Evolutionary conservation across 352 stramenopile species (phyloP).

Genomic region (Pythium oligandrum): DNA sequence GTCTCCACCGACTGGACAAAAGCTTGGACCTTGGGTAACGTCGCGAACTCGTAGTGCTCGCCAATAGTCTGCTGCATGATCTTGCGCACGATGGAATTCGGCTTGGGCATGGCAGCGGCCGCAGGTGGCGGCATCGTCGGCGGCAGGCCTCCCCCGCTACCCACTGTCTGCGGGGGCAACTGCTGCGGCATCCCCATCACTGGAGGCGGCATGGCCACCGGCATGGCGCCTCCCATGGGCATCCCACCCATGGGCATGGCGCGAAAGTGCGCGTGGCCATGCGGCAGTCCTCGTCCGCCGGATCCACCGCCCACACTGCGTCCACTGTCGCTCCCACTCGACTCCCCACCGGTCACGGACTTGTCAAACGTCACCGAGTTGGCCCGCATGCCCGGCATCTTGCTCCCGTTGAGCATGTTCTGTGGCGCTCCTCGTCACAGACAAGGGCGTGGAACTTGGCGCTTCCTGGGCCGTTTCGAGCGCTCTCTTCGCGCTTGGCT

Average conservation of each 20-base stretch:
- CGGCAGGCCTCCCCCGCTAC: slow-evolving; percentile 1
- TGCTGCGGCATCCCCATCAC: background rate
- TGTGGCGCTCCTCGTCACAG: background rate
- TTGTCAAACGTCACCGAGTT: slow-evolving; percentile 69
- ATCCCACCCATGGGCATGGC: background rate
- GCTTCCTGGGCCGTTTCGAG: background rate
- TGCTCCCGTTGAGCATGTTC: slow-evolving; percentile 49
- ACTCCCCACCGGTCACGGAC: slow-evolving; percentile 41
- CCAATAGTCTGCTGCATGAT: slow-evolving; percentile 77
- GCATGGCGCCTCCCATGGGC: too few relatives aligned
- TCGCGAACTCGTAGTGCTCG: slow-evolving; percentile 66
- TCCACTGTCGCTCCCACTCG: slow-evolving; percentile 40
- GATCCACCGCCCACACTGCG: slow-evolving; percentile 17
- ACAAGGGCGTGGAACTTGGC: background rate
- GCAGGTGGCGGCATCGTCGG: background rate
- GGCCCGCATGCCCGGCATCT: slow-evolving; percentile 17
- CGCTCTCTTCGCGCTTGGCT: background rate
- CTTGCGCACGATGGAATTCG: slow-evolving; percentile 58
- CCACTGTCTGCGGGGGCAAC: background rate
- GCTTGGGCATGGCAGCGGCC: slow-evolving; percentile 10
- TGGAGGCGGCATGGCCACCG: background rate
- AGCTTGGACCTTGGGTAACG: slow-evolving; percentile 56
- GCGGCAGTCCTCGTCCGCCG: background rate
- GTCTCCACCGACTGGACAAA: slow-evolving; percentile 71
- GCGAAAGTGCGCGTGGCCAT: slow-evolving; percentile 1